Conservation (phyloP, 768 basidiomycete genomes). For the Xerocomellus intermedius region DNA sequence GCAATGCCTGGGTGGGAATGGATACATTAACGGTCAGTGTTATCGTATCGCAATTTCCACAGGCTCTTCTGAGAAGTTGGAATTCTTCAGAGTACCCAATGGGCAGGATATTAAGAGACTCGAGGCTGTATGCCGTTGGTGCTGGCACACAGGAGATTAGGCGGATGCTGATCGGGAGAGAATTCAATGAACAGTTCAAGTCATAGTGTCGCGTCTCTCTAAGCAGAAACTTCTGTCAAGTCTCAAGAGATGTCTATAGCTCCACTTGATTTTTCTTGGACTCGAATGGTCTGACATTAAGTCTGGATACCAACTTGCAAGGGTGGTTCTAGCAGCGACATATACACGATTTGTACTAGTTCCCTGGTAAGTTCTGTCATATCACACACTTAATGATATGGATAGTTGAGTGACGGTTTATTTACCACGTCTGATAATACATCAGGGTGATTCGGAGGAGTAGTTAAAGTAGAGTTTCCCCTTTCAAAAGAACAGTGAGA, state of each 20-base stretch:
- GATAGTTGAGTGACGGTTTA: background rate
- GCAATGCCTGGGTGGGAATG: slow-evolving; percentile 94
- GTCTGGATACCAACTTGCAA: background rate
- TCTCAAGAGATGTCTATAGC: background rate
- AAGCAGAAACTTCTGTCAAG: background rate
- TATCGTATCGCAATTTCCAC: background rate
- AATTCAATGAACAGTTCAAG: slow-evolving; percentile 75
- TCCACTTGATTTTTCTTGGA: background rate
- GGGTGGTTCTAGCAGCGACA: background rate
- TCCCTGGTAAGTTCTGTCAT: background rate
- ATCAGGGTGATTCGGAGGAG: background rate
- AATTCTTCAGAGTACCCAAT: slow-evolving; percentile 75
- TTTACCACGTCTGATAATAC: slow-evolving; percentile 2
- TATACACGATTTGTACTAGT: background rate
- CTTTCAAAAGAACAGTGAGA: slow-evolving; percentile 20
- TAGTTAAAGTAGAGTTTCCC: slow-evolving; percentile 33
- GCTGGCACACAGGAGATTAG: slow-evolving; percentile 97
- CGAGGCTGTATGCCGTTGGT: slow-evolving; percentile 88
- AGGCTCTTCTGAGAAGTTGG: background rate
- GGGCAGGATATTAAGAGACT: slow-evolving; percentile 84
- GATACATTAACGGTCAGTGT: slow-evolving; percentile 84
- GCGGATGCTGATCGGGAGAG: slow-evolving; percentile 90
- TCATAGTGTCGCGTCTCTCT: slow-evolving; percentile 7
- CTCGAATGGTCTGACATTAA: background rate
- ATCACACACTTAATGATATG: too few relatives aligned